Percentiles rank a stretch among this genome's conserved stretches.
Evolutionary conservation across 257 asterid species (phyloP).

Genomic region (Henckelia pumila): DNA sequence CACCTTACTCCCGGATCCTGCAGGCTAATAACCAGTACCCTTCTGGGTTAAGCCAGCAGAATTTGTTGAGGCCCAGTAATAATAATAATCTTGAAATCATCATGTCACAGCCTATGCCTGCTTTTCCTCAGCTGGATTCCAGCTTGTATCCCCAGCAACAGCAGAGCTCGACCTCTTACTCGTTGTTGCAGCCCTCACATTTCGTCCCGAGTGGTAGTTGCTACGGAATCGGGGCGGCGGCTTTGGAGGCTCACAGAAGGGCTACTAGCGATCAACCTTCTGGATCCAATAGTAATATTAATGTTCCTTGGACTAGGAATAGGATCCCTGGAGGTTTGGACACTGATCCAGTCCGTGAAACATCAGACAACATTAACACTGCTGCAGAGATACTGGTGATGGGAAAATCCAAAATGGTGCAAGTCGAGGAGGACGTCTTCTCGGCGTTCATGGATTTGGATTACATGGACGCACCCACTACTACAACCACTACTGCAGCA

Average conservation of each 20-base stretch:
- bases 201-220: constrained; percentile 41
- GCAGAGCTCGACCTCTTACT: constrained; percentile 31
- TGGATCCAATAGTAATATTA: too few relatives aligned
- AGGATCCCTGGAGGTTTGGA: constrained; percentile 43
- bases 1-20: constrained; percentile 64
- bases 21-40: constrained; percentile 25
- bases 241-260: constrained; percentile 62
- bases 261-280: constrained; percentile 67
- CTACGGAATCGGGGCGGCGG: constrained; percentile 45
- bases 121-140: constrained; percentile 51
- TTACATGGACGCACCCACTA: constrained; percentile 53
- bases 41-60: constrained; percentile 38
- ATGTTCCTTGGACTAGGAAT: constrained; percentile 41
- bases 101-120: constrained; percentile 45
- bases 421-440: constrained; percentile 51
- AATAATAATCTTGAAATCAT: constrained; percentile 31
- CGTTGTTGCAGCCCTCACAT: constrained; percentile 44
- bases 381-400: constrained; percentile 61
- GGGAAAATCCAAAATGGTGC: constrained; percentile 56
- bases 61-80: constrained; percentile 38
- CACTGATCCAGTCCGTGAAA: too few relatives aligned
- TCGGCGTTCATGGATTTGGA: constrained; percentile 61
- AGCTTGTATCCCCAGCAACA: too few relatives aligned
- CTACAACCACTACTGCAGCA: too few relatives aligned
- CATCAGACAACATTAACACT: too few relatives aligned